These are phyloP conservation scores for Talaromyces sp. DNA, from an alignment of 2,329 filamentous ascomycete genomes.

Conservation along the genomic window DNA sequence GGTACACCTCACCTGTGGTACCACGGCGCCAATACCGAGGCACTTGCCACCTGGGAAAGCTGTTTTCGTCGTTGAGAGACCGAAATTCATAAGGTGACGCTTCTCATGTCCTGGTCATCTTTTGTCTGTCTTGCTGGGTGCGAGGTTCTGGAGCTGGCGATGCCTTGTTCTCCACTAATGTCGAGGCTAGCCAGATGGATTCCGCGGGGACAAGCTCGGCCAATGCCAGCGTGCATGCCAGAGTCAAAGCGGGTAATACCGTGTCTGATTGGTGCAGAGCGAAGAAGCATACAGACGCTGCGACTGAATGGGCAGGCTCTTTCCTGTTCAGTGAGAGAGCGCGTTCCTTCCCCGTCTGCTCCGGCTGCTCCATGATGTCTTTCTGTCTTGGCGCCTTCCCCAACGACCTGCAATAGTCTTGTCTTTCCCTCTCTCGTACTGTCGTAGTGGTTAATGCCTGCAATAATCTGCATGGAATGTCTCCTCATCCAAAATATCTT, in stretches of 20 bases:
- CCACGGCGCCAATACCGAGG: background rate
- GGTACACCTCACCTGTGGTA: background rate
- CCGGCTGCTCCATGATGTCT: background rate
- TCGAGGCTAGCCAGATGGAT: background rate
- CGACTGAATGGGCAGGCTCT: background rate
- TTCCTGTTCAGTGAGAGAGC: background rate
- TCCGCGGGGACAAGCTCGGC: background rate
- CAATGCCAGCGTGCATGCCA: background rate
- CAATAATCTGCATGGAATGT: slow-evolving; percentile 3
- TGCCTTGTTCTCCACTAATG: background rate
- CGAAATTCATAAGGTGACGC: background rate
- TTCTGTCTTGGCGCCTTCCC: background rate
- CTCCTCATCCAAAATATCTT: background rate
- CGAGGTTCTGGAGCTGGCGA: background rate
- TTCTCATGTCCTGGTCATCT: background rate
- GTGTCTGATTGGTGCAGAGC: background rate
- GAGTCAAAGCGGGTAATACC: background rate
- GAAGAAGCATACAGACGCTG: background rate
- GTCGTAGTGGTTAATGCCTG: background rate
- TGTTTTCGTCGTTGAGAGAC: background rate
- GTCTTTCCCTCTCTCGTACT: background rate
- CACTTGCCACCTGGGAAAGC: background rate
- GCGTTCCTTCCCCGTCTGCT: background rate
- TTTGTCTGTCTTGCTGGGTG: background rate
- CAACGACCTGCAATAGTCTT: background rate